These are phyloP conservation scores for Coffea eugenioides DNA, from an alignment of 257 asterid species.

Conservation along the genomic window DNA sequence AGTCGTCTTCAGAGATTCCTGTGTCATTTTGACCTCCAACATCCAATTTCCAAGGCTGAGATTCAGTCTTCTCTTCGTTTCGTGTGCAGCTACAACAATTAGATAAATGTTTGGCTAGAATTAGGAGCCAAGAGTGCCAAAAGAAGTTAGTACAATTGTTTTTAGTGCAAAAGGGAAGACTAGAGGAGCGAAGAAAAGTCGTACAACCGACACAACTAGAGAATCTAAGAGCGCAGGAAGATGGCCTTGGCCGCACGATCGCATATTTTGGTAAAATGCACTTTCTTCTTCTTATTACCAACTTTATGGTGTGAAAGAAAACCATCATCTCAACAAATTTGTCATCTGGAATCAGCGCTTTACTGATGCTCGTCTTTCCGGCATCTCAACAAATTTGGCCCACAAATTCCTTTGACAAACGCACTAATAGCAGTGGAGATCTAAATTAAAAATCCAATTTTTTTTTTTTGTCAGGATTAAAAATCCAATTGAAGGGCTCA, in stretches of 20 bases:
- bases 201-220: not conserved
- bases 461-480: no score
- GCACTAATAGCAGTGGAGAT: constrained; percentile 9
- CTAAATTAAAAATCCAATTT: no score
- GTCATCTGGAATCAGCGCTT: constrained; percentile 8
- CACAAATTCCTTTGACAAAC: constrained; percentile 17
- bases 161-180: not conserved
- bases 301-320: constrained; percentile 20
- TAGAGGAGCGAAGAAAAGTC: not conserved
- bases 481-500: not conserved
- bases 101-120: not conserved
- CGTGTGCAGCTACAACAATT: not conserved
- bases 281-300: not conserved
- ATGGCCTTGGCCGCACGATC: not conserved
- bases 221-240: not conserved
- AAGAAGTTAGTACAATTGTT: not conserved
- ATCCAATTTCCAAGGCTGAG: not conserved
- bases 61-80: not conserved
- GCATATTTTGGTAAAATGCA: constrained; percentile 1
- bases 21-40: not conserved
- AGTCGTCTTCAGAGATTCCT: not conserved
- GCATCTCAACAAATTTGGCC: constrained; percentile 14
- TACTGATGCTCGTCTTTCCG: constrained; percentile 3
- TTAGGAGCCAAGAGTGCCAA: not conserved
- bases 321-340: constrained; percentile 20